Base-by-base conservation (phyloP, 23 red algal genomes). In the Gracilariopsis chorda region DNA sequence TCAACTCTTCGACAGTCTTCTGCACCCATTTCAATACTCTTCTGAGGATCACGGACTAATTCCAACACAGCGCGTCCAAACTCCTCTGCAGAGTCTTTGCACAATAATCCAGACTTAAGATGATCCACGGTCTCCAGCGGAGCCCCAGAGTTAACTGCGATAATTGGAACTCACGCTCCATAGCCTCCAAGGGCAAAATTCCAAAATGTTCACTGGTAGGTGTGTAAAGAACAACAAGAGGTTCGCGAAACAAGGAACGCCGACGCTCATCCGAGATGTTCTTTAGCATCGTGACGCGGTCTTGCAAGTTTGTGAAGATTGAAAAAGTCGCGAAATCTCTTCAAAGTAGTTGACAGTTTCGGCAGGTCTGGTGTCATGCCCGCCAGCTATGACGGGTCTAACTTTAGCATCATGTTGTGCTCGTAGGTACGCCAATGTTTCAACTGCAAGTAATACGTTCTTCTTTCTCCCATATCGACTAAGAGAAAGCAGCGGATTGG, bases 391-490 rank as follows among this genome's bases (percentile, higher is more conserved):
- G 17, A 99, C 84, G 32, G 96, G 80, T 13, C 23, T 23, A 17
- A 82, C 16, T 59, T 67, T 44, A 7, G 33, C 42, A 10, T 65
- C 48, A 8, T 56, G 36, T 16, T 77, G 45, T 10, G 65, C 34
- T 25, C 42, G 62, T 17, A 97, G 76, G 23, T 62, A 55, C 36
- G 63, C 67, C 33, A 94, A 46, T 14, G 95, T 76, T 2, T 85
- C 58, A 23, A 99, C 47, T n/a, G 92, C 94, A 53, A 99, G 51
- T 6, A 78, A 63, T 28, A 99, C 59, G 59, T 92, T 84, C 78
- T 99, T 99, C 72, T 99, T 99, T 20, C 90, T 34, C 77, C 96
- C 97, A 88, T 83, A 99, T 5, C 97, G 89, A 69, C 94, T 99
- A 3, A 99, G 60, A 4, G 93, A 99, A 21, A 99, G 74, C 9